phyloP scores from a whole-genome alignment of 345 rosid genomes.

The Gossypium turneri region DNA sequence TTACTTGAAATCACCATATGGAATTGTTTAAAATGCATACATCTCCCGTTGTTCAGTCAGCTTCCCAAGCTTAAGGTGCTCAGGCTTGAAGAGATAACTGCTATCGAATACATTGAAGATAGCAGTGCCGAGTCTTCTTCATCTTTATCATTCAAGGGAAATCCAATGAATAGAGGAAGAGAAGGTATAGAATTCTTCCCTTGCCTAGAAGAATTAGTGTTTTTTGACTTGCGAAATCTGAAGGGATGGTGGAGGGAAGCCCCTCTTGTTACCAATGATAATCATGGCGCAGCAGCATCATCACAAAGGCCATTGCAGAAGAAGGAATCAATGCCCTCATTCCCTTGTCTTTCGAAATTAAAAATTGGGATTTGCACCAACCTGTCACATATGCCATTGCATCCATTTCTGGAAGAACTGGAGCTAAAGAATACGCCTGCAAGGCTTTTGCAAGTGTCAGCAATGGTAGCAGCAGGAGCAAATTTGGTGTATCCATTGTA shows the following conservation, averaged over 20 bases:
- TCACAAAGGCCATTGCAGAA: neutral
- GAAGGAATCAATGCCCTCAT: neutral
- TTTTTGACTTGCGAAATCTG: conserved; percentile 13
- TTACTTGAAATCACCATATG: conserved; percentile 16
- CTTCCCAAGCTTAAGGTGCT: conserved; percentile 18
- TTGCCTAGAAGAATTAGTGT: conserved; percentile 10
- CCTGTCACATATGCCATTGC: conserved; percentile 5
- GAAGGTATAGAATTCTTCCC: conserved; percentile 9
- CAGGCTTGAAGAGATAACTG: conserved; percentile 11
- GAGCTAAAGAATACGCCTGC: conserved; percentile 7
- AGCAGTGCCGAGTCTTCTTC: neutral
- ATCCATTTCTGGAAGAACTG: conserved; percentile 11
- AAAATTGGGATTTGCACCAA: conserved; percentile 3
- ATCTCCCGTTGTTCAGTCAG: conserved; percentile 3
- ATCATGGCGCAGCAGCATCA: neutral
- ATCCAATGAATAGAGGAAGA: neutral
- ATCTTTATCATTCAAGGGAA: neutral
- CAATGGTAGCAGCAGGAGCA: neutral
- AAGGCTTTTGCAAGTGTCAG: conserved; percentile 10
- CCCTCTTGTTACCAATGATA: neutral
- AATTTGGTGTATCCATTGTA: neutral
- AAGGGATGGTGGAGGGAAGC: conserved; percentile 16
- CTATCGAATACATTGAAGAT: conserved; percentile 13
- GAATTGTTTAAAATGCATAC: neutral
- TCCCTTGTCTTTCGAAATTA: conserved; percentile 13